phyloP scores from a whole-genome alignment of 176 grass and related monocot genomes.

The Urochloa ruziziensis region DNA sequence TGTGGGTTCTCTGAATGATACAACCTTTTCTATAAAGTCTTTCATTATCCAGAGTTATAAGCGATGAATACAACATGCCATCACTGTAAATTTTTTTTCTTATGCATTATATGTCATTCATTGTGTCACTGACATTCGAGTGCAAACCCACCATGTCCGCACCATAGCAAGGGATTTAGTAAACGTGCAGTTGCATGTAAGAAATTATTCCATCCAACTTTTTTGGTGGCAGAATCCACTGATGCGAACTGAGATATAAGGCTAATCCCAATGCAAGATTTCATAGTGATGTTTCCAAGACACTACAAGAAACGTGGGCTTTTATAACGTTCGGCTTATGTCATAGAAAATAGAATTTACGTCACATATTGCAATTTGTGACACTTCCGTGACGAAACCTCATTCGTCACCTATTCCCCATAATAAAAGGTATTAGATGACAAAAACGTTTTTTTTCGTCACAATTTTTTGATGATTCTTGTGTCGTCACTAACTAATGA shows the following conservation, averaged over 20 bases:
- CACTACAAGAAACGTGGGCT: too few relatives aligned
- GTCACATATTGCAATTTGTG: too few relatives aligned
- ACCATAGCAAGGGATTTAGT: background rate
- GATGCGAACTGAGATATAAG: background rate
- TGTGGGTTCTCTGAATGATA: background rate
- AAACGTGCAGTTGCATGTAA: background rate
- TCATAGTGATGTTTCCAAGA: too few relatives aligned
- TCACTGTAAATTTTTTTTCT: background rate
- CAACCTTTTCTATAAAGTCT: constrained; percentile 6
- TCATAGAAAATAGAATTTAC: too few relatives aligned
- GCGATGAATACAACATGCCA: background rate
- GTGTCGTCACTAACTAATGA: too few relatives aligned
- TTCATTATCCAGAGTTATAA: background rate
- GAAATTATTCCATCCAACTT: background rate
- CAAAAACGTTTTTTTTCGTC: too few relatives aligned
- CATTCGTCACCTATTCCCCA: too few relatives aligned
- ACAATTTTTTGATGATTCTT: too few relatives aligned
- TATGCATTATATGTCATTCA: background rate
- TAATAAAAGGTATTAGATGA: too few relatives aligned
- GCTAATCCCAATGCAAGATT: too few relatives aligned
- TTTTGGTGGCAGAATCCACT: background rate
- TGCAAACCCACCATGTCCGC: background rate
- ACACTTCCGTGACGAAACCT: too few relatives aligned
- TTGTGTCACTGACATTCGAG: background rate
- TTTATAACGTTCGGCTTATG: too few relatives aligned